Evolutionary conservation across 1,139 yeast species (phyloP).

Genomic region (Scheffersomyces titani): DNA sequence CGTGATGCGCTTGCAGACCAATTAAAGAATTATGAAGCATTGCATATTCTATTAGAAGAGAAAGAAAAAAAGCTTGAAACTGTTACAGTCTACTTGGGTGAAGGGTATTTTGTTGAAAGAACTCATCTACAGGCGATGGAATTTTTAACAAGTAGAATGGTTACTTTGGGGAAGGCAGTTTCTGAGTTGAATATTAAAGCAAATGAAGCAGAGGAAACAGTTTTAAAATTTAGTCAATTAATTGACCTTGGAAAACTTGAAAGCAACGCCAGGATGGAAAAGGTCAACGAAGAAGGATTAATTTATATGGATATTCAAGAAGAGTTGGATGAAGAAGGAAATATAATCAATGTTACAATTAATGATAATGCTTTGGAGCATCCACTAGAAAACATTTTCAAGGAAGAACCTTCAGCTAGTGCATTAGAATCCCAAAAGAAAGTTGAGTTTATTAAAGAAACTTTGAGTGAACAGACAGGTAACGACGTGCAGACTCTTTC

Average conservation of each 20-base stretch:
- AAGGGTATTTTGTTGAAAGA: conserved; percentile 59
- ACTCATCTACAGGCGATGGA: conserved; percentile 42
- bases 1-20: conserved; percentile 15
- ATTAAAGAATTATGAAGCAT: conserved; percentile 8
- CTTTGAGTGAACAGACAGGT: conserved; percentile 3
- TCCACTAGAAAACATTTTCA: neutral
- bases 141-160: conserved; percentile 43
- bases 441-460: conserved; percentile 8
- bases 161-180: conserved; percentile 36
- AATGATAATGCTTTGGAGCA: conserved; percentile 18
- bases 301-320: conserved; percentile 82
- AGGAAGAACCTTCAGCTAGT: neutral
- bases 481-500: neutral
- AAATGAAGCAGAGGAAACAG: conserved; percentile 42
- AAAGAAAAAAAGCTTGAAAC: conserved; percentile 7
- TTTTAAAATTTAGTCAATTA: conserved; percentile 30
- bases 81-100: conserved; percentile 55
- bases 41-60: conserved; percentile 7
- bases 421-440: conserved; percentile 8
- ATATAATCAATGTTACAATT: conserved; percentile 47
- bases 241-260: conserved; percentile 16
- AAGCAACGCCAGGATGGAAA: conserved; percentile 7
- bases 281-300: conserved; percentile 43
- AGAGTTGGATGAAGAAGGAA: conserved; percentile 79
- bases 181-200: conserved; percentile 43